These are phyloP conservation scores for Leptomonas pyrrhocoris DNA, from an alignment of 208 protist genomes.

Conservation along the genomic window DNA sequence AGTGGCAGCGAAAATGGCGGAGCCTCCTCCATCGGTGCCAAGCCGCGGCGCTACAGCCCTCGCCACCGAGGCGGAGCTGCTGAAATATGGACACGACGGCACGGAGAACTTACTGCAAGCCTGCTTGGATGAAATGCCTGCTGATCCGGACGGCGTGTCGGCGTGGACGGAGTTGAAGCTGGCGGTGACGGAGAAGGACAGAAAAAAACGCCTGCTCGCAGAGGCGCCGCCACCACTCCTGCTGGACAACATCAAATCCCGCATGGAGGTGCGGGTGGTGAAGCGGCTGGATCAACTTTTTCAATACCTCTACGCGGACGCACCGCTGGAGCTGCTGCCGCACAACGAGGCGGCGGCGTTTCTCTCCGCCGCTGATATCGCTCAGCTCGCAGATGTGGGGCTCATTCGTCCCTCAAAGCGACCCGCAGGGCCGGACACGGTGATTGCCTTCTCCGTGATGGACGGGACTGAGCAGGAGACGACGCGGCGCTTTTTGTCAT, in stretches of 20 bases:
- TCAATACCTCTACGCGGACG: conserved; percentile 2
- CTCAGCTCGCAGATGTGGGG: not conserved
- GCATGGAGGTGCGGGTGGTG: conserved; percentile 11
- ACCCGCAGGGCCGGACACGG: conserved; percentile 1
- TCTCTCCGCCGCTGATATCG: conserved; percentile 10
- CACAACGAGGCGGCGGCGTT: conserved; percentile 11
- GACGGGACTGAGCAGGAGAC: not conserved
- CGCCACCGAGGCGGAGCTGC: not conserved
- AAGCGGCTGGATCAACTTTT: conserved; percentile 17
- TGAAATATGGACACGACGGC: conserved; percentile 10
- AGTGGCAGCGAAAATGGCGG: not conserved
- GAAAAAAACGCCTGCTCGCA: not conserved
- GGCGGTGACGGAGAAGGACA: conserved; percentile 13
- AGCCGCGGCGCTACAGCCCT: not conserved
- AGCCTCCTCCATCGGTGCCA: too few relatives aligned
- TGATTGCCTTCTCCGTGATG: conserved; percentile 23
- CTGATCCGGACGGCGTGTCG: conserved; percentile 17
- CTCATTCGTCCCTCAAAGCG: conserved; percentile 11
- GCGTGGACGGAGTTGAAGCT: conserved; percentile 17
- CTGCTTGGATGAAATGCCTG: conserved; percentile 11
- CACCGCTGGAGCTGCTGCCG: conserved; percentile 8
- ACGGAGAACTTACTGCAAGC: conserved; percentile 16
- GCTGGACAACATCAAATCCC: conserved; percentile 7
- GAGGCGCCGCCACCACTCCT: not conserved
- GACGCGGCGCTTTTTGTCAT: conserved; percentile 17